Percentiles rank a stretch among this genome's conserved stretches.
These are phyloP conservation scores for Aspergillus eucalypticola DNA, from an alignment of 2,329 filamentous ascomycete genomes.

Conservation along the genomic window DNA sequence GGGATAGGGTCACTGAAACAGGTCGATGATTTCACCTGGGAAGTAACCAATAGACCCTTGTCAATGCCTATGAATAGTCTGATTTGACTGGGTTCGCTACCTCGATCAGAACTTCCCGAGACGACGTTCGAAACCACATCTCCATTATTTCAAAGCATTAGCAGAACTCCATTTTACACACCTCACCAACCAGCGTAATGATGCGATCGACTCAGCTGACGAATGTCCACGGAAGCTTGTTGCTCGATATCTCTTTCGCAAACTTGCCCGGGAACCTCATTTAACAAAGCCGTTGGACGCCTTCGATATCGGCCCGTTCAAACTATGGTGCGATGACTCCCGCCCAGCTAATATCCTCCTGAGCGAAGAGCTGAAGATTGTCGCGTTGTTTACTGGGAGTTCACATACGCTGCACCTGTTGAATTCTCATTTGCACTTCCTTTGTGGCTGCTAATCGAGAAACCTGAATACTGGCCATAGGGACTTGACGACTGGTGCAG, in stretches of 20 bases:
- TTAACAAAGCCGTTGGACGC: conserved; percentile 15
- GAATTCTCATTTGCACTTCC: not conserved
- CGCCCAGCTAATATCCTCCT: conserved; percentile 30
- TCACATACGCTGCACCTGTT: conserved; percentile 25
- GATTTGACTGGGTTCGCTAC: conserved; percentile 18
- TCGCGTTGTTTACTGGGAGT: conserved; percentile 32
- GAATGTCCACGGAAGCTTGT: conserved; percentile 32
- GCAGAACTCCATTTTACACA: conserved; percentile 29
- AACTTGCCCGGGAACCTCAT: conserved; percentile 14
- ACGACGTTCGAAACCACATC: conserved; percentile 27
- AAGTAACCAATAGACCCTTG: conserved; percentile 20
- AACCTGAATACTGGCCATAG: conserved; percentile 27
- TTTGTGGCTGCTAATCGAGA: conserved; percentile 31
- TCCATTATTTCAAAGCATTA: conserved; percentile 32
- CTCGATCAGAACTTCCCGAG: conserved; percentile 20
- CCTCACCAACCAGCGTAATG: conserved; percentile 30
- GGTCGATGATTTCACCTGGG: conserved; percentile 18
- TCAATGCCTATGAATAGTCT: conserved; percentile 33
- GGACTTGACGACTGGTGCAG: not conserved
- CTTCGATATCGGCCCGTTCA: conserved; percentile 28
- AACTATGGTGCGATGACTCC: conserved; percentile 34
- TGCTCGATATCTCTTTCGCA: conserved; percentile 26
- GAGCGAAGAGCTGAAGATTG: conserved; percentile 21
- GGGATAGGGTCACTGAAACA: conserved; percentile 26
- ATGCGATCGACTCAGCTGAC: conserved; percentile 24